A percentile compares a stretch with the other conserved stretches of the same genome.
phyloP scores from a whole-genome alignment of 805 yeast genomes.

The Lachancea cidri region DNA sequence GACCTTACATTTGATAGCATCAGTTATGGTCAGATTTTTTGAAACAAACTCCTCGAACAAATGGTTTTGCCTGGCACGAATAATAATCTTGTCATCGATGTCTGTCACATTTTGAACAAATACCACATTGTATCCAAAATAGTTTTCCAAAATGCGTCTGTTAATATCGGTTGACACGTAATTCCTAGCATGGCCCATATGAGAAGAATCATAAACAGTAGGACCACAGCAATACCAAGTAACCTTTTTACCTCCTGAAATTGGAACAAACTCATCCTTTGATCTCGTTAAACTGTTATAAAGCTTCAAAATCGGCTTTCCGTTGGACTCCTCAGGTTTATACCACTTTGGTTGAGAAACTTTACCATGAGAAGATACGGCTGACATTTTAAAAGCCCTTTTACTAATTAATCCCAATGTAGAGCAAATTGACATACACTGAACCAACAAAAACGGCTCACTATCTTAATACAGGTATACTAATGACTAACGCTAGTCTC shows the following conservation, averaged over 20 bases:
- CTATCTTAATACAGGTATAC: neutral
- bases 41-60: slow-evolving; percentile 58
- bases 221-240: slow-evolving; percentile 99
- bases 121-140: slow-evolving; percentile 81
- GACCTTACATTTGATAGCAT: slow-evolving; percentile 35
- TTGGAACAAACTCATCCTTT: slow-evolving; percentile 76
- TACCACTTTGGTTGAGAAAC: slow-evolving; percentile 51
- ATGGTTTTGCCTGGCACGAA: slow-evolving; percentile 88
- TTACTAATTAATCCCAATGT: neutral
- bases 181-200: slow-evolving; percentile 98
- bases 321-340: slow-evolving; percentile 31
- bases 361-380: slow-evolving; percentile 16
- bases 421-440: neutral
- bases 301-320: slow-evolving; percentile 48
- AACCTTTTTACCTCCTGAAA: slow-evolving; percentile 50
- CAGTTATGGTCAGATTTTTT: slow-evolving; percentile 25
- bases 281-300: slow-evolving; percentile 81
- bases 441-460: neutral
- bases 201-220: slow-evolving; percentile 91
- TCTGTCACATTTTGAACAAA: slow-evolving; percentile 98
- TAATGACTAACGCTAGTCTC: neutral
- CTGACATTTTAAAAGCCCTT: slow-evolving; percentile 2
- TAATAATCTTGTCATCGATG: slow-evolving; percentile 93
- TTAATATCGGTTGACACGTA: slow-evolving; percentile 92
- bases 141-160: slow-evolving; percentile 82